Evolutionary conservation across 805 yeast genomes (phyloP), one percentile per base, ranked within the genome.

Genomic region (Phaffomyces antillensis): DNA sequence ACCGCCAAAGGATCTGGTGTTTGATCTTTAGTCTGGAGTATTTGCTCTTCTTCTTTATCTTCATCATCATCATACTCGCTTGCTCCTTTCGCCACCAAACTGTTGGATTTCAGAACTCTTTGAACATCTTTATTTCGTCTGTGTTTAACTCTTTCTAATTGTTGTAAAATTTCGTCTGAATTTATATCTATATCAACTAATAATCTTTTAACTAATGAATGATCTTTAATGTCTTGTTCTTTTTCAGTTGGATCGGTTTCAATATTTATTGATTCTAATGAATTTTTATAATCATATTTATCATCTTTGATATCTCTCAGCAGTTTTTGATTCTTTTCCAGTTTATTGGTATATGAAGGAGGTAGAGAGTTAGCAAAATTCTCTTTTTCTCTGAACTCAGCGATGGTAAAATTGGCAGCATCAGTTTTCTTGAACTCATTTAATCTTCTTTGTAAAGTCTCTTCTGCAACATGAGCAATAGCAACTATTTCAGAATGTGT

Each of bases 401-500:
- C 72, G 17, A 93, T 81, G 0, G 96, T 79, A 49, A 91, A 64
- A 10, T 68, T 66, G 1, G 88, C 95, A 0, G 96, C 80, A 16
- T 76, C 68, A 0, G 98, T 89, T 43, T 72, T 71, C 52, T 79
- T 82, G 60, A 93, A 93, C 66, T 93, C 99, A 54, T 84, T 84
- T 52, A 93, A 73, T 53, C 99, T 75, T 52, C 86, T 77, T 61
- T 93, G 98, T 40, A 93, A 73, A 1, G 99, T 95, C 48, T 86
- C 93, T 56, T 88, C 95, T 7, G 96, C 96, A 24, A 93, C 90
- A 61, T 88, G 96, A 1, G 98, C 91, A 8, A 93, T 93, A 0
- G 95, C 91, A 16, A 91, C 97, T 43, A 93, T 83, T 61, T 95
- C 98, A 1, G 90, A 77, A 62, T 91, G 96, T 3, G 95, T 83